Evolutionary conservation across 1,139 yeast genomes (phyloP), one percentile per base, ranked within the genome.

Genomic region (Blastobotrys buckinghamii): DNA sequence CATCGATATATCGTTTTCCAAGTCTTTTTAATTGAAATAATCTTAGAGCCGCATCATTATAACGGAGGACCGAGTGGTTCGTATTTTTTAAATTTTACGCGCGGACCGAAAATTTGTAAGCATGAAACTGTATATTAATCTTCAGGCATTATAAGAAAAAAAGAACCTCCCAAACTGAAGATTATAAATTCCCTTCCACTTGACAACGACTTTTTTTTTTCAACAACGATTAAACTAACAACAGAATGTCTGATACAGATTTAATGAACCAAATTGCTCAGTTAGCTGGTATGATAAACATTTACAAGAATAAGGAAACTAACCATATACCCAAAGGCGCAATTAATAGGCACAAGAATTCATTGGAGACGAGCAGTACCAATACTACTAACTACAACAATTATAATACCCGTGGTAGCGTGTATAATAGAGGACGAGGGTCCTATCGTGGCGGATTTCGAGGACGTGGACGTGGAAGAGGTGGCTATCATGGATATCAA

Each of bases 161-260:
- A n/a, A n/a, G n/a, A n/a, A n/a, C n/a, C n/a, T n/a, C n/a, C n/a
- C n/a, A n/a, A n/a, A n/a, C n/a, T n/a, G n/a, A n/a, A n/a, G n/a
- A n/a, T n/a, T n/a, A n/a, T n/a, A n/a, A n/a, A n/a, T n/a, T n/a
- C n/a, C n/a, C n/a, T n/a, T n/a, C n/a, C n/a, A n/a, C n/a, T n/a
- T n/a, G n/a, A 38, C 41, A 38, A 20, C 41, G 10, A 38, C 41
- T 19, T 22, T 19, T 22, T 19, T 8, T 2, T 29, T 30, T 22
- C 33, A 48, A 15, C 7, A 17, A 20, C 3, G 36, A 36, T 15
- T 7, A 12, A 12, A 10, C 6, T 6, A 12, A 35, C 17, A 34
- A 10, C n/a, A 36, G 6, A n/a, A 62, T 62, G 66, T 59, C 65
- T 15, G 62, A 62, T 47, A 58, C 63, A 17, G 61, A 61, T 13